Base-by-base conservation (phyloP, 768 basidiomycete species). In the Hypholoma sublateritium region DNA sequence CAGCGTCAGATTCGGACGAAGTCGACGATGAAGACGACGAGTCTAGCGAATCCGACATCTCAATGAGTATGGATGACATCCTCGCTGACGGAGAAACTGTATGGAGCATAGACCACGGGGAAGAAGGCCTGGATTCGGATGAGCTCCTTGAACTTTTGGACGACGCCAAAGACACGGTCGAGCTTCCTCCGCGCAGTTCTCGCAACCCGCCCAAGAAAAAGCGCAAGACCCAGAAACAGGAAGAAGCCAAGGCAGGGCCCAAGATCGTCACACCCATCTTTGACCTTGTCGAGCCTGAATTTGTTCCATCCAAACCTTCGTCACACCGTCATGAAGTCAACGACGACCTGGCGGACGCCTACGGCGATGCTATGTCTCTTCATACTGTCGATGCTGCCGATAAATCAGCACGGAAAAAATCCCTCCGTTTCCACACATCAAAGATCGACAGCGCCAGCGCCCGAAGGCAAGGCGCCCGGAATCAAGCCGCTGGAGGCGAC, bases 381-480 rank as follows among this genome's bases (percentile, higher is more conserved):
- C 79, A 82, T 56, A 73, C 80, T 34, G 83, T 84, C 9, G 96
- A 98, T 62, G 82, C 87, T 19, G 81, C 80, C 5, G 96, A 98
- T 75, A 97, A 97, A 70, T 82, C 77, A 17, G 86, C 89, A 3
- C 85, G 89, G 55, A 88, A 85, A 62, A 89, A 89, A 62, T 84
- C 91, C 6, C 81, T 98, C 32, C 87, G 90, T 35, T 99, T 98
- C 85, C 92, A 98, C 72, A 94, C 93, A 4, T 83, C 91, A 53
- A 91, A 89, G 68, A 95, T 99, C 65, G 92, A 92, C 67, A 86
- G 87, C 56, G 83, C 92, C 5, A 82, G 85, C 52, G 85, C 88
- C 11, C 79, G 90, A 58, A 81, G 95, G 53, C 83, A 85, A 55
- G 84, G 83, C 25, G 93, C 93, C 5, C 79, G 91, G 56, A 80